These are phyloP conservation scores for Paraurostyla sp. DNA, from an alignment of 73 alveolate species.

Conservation along the genomic window DNA sequence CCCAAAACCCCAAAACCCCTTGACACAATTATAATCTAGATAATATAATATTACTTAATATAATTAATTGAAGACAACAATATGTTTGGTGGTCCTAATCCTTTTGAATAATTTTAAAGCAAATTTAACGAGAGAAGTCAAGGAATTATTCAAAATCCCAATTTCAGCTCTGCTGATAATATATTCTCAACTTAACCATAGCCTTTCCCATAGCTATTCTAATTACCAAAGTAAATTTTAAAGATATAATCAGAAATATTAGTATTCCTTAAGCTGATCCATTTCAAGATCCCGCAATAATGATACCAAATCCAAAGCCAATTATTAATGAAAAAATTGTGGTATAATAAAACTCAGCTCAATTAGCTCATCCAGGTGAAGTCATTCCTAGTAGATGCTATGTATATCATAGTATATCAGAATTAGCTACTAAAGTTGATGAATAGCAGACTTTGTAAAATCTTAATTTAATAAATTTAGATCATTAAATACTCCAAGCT, in stretches of 20 bases:
- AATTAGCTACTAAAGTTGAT: slow-evolving; percentile 17
- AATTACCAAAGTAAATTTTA: neutral
- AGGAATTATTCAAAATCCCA: neutral
- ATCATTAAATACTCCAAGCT: neutral
- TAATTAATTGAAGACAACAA: neutral
- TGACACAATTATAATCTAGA: no score
- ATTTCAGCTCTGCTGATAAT: neutral
- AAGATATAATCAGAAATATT: neutral
- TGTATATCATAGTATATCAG: slow-evolving; percentile 43
- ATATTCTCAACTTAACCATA: neutral
- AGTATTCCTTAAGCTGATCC: no score
- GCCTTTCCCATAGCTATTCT: neutral
- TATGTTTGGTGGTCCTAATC: neutral
- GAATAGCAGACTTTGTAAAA: slow-evolving; percentile 23
- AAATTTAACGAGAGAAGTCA: neutral
- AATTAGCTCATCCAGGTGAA: slow-evolving; percentile 35
- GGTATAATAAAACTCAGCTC: neutral
- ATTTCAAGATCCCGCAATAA: no score
- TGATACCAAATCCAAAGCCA: no score
- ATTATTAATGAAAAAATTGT: neutral
- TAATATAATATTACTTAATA: no score
- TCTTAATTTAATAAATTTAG: neutral
- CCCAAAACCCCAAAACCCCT: no score
- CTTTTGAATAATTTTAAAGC: neutral
- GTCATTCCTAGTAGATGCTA: slow-evolving; percentile 38